These are phyloP conservation scores for Ophiostoma piceae DNA, from an alignment of 2,329 filamentous ascomycete genomes.

Conservation along the genomic window DNA sequence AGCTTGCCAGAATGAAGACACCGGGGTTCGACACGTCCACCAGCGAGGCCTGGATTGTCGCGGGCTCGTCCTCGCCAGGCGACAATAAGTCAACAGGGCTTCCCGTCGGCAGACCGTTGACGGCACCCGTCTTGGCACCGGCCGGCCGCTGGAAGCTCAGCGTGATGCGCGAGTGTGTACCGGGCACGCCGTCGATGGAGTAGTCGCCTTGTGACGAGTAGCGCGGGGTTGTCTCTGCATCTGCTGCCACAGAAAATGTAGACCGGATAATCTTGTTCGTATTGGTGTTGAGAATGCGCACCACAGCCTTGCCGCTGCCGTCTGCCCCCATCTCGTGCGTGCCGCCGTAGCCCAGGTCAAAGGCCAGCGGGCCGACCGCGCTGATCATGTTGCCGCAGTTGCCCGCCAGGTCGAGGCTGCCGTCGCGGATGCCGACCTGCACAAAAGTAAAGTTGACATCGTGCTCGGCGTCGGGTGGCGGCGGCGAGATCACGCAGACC, in stretches of 20 bases:
- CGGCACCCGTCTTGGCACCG: slow-evolving; percentile 39
- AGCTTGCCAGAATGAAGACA: slow-evolving; percentile 37
- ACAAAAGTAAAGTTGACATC: slow-evolving; percentile 70
- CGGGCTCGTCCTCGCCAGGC: slow-evolving; percentile 29
- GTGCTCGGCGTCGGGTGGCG: slow-evolving; percentile 27
- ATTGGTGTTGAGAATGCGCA: slow-evolving; percentile 66
- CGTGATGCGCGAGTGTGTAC: slow-evolving; percentile 35
- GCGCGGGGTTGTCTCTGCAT: slow-evolving; percentile 36
- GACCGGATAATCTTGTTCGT: slow-evolving; percentile 51
- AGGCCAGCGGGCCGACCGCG: slow-evolving; percentile 60
- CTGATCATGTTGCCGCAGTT: slow-evolving; percentile 74
- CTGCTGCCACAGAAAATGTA: slow-evolving; percentile 34
- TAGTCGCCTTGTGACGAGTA: slow-evolving; percentile 35
- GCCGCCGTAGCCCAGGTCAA: slow-evolving; percentile 42
- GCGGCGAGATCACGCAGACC: slow-evolving; percentile 58
- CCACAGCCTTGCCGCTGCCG: slow-evolving; percentile 32
- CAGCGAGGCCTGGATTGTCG: slow-evolving; percentile 35
- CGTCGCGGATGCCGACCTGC: slow-evolving; percentile 59
- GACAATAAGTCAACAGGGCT: slow-evolving; percentile 34
- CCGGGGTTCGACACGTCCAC: slow-evolving; percentile 42
- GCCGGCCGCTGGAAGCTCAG: slow-evolving; percentile 39
- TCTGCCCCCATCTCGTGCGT: slow-evolving; percentile 30
- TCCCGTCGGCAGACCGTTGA: slow-evolving; percentile 37
- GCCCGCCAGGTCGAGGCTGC: slow-evolving; percentile 58
- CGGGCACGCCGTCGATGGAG: slow-evolving; percentile 40